Conservation (phyloP, 352 stramenopile species). For the Phytophthora cryptogea region DNA sequence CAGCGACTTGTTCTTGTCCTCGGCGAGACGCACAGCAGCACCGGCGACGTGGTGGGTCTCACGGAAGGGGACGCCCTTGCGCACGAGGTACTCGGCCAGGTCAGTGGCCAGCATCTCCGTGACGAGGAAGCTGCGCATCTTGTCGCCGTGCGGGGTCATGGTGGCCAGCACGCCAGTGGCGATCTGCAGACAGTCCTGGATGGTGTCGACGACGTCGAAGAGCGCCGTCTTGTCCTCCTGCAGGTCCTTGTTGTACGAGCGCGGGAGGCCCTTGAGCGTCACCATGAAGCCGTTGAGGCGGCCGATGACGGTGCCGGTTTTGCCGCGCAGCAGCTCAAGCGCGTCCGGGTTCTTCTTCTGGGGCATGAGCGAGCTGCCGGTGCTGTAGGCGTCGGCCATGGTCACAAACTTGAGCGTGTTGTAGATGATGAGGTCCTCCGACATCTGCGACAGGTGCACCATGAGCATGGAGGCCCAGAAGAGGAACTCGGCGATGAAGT, state of each 20-base stretch:
- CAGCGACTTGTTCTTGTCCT: constrained; percentile 88
- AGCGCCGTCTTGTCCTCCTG: constrained; percentile 99
- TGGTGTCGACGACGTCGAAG: constrained; percentile 97
- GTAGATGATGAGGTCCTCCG: constrained; percentile 99
- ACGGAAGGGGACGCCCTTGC: constrained; percentile 98
- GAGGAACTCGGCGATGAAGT: constrained; percentile 99
- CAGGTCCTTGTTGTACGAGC: constrained; percentile 99
- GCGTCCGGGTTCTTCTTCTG: constrained; percentile 99
- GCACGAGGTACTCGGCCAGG: constrained; percentile 98
- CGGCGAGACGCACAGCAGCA: constrained; percentile 91
- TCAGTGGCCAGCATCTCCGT: constrained; percentile 99
- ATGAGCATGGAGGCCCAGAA: constrained; percentile 97
- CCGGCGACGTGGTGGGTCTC: constrained; percentile 99
- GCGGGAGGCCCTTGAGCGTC: constrained; percentile 96
- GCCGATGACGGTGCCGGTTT: constrained; percentile 95
- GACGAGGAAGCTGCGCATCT: constrained; percentile 94
- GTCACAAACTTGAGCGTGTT: constrained; percentile 94
- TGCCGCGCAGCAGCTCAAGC: constrained; percentile 97
- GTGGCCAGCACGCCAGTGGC: constrained; percentile 96
- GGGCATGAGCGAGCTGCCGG: constrained; percentile 98
- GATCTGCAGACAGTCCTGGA: constrained; percentile 97
- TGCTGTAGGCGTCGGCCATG: constrained; percentile 98
- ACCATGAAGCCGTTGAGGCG: constrained; percentile 95
- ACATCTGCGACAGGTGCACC: constrained; percentile 97
- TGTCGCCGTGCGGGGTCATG: constrained; percentile 95